Evolutionary conservation across 1,284 basidiomycete genomes (phyloP), one percentile per base, ranked within the genome.

Genomic region (Takashimella tepidaria): DNA sequence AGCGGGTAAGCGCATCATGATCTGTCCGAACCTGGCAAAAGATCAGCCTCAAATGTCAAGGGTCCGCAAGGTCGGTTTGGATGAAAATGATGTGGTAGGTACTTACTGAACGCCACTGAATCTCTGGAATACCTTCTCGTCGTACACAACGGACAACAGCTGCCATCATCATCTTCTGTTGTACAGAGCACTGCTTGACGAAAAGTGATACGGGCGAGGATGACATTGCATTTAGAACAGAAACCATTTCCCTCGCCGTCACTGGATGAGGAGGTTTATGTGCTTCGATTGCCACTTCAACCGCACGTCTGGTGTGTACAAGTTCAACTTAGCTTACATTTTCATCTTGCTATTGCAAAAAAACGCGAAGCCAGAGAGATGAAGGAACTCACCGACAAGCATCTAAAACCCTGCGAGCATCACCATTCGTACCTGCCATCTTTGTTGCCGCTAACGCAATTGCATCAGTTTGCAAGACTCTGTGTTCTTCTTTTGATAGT

Each of bases 321-420:
- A 16, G n/a, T n/a, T 37, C 31, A 37, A 16, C 31, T 37, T n/a
- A n/a, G n/a, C n/a, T n/a, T n/a, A 37, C 16, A 16, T 37, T 37
- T 16, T 37, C 16, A 16, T 37, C 31, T 37, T 16, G 31, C 31
- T 37, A 37, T 37, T 16, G 31, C 31, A 8, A 37, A 37, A 37
- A 16, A 8, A 8, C 31, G n/a, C n/a, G n/a, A n/a, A n/a, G n/a
- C n/a, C n/a, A n/a, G n/a, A n/a, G n/a, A n/a, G n/a, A n/a, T n/a
- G n/a, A n/a, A n/a, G n/a, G 31, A 37, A 37, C 31, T 37, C 57
- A 86, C 82, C 91, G 81, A 77, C 92, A 97, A 24, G 96, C 88
- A 71, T 99, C 96, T 53, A 98, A 79, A 27, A 95, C 90, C 27
- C 93, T 81, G 45, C 96, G 80, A 1, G 96, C 96, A 72, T 98